phyloP scores from a whole-genome alignment of 164 flowering plant genomes.

The Vitis riparia region DNA sequence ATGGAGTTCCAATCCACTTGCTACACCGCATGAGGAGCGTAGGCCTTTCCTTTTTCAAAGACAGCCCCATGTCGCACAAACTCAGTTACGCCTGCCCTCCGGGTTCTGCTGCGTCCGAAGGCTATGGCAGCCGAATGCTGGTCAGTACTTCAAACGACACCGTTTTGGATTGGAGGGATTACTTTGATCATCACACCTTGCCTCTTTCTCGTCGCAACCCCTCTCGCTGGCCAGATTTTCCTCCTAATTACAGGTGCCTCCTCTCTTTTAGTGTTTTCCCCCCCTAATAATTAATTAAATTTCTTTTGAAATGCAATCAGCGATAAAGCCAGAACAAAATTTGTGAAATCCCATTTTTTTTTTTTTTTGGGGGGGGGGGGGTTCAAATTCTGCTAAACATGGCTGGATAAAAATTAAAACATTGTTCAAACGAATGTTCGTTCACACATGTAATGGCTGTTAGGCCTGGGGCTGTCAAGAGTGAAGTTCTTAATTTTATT shows the following conservation, averaged over 20 bases:
- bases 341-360: no score
- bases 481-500: no score
- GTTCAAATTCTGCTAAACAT: no score
- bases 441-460: no score
- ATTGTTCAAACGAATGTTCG: no score
- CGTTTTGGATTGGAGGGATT: constrained; percentile 94
- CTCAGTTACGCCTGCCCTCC: constrained; percentile 59
- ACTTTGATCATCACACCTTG: constrained; percentile 87
- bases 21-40: constrained; percentile 43
- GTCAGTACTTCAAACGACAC: constrained; percentile 29
- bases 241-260: constrained; percentile 56
- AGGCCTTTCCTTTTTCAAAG: constrained; percentile 57
- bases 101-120: constrained; percentile 64
- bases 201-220: constrained; percentile 76
- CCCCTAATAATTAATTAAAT: no score
- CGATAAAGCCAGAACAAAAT: no score
- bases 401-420: no score
- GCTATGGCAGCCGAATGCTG: constrained; percentile 87
- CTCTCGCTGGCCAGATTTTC: constrained; percentile 62
- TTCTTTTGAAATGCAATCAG: background rate
- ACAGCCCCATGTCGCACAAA: constrained; percentile 46
- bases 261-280: no score
- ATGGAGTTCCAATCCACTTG: constrained; percentile 51
- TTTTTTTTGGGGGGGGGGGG: no score
- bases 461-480: no score